These are phyloP conservation scores for Liriodendron chinense DNA, from an alignment of 164 flowering plant species.

Conservation along the genomic window DNA sequence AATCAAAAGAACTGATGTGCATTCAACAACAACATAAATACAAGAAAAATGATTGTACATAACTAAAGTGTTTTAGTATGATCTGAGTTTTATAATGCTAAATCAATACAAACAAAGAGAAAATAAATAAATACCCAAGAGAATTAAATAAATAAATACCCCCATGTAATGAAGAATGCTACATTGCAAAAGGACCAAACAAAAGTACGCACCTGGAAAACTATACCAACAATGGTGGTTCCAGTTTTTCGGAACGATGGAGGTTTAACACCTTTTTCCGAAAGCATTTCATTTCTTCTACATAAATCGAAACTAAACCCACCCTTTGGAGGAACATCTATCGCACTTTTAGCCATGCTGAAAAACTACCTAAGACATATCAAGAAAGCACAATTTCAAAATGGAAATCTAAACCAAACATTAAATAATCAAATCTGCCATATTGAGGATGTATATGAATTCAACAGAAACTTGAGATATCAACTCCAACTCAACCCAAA, in stretches of 20 bases:
- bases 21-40: no score
- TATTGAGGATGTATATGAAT: not conserved
- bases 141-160: not conserved
- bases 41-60: no score
- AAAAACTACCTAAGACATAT: not conserved
- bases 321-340: slow-evolving; percentile 49
- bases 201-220: slow-evolving; percentile 50
- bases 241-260: slow-evolving; percentile 73
- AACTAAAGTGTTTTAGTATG: no score
- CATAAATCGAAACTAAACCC: slow-evolving; percentile 77
- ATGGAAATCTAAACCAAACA: not conserved
- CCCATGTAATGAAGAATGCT: not conserved
- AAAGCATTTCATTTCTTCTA: slow-evolving; percentile 65
- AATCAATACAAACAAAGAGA: no score
- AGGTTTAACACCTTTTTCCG: slow-evolving; percentile 45
- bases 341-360: slow-evolving; percentile 41
- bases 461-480: not conserved
- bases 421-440: not conserved
- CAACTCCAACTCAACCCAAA: not conserved
- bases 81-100: no score
- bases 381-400: not conserved
- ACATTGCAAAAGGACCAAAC: not conserved
- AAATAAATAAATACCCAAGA: no score
- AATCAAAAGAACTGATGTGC: no score
- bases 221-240: slow-evolving; percentile 79